Percentiles rank a stretch among this genome's conserved stretches.
Evolutionary conservation across 495 filamentous ascomycete species (phyloP).

Genomic region (Neurospora sp.): DNA sequence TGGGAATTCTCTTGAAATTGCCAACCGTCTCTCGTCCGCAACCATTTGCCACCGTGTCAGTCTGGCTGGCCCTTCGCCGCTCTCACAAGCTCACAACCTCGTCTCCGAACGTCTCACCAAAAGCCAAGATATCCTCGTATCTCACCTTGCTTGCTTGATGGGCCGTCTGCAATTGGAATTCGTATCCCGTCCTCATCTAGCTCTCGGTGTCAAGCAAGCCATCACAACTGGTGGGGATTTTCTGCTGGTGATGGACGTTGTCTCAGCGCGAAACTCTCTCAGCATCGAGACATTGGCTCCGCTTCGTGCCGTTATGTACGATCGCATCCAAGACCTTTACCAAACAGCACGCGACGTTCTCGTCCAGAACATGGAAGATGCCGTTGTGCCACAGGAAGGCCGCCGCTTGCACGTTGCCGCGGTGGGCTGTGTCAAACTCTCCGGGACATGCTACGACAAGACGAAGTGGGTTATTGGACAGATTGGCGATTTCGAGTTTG

Average conservation of each 20-base stretch:
- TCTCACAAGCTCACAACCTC: conserved; percentile 36
- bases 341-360: conserved; percentile 71
- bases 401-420: conserved; percentile 68
- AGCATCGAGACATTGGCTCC: conserved; percentile 53
- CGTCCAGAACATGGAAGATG: conserved; percentile 51
- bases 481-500: conserved; percentile 89
- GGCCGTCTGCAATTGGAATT: conserved; percentile 83
- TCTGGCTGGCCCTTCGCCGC: conserved; percentile 33
- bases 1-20: conserved; percentile 9
- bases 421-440: conserved; percentile 79
- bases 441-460: conserved; percentile 82
- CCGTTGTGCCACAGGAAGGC: conserved; percentile 74
- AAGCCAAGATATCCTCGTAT: conserved; percentile 78
- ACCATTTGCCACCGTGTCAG: conserved; percentile 45
- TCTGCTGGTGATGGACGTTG: conserved; percentile 68
- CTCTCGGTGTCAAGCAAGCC: conserved; percentile 58
- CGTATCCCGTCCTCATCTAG: conserved; percentile 73
- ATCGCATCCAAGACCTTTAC: conserved; percentile 66
- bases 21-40: conserved; percentile 32
- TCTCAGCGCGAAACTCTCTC: conserved; percentile 65
- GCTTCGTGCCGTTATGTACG: conserved; percentile 69
- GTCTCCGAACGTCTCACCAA: conserved; percentile 55
- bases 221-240: conserved; percentile 70
- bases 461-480: conserved; percentile 76
- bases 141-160: conserved; percentile 82